Conservation (phyloP, 2,329 filamentous ascomycete genomes). For the Penicillium sp. region DNA sequence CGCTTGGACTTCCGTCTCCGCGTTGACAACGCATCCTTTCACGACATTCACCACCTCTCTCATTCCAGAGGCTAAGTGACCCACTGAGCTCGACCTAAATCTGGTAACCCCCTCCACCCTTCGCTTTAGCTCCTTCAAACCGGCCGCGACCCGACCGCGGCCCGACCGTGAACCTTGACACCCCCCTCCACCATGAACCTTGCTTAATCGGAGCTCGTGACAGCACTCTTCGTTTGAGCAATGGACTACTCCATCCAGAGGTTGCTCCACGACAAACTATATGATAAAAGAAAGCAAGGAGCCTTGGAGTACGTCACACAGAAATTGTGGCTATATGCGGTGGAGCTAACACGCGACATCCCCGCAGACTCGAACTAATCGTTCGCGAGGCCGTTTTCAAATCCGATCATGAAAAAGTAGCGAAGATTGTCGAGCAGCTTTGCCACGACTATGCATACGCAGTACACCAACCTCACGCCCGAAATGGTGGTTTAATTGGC, state of each 20-base stretch:
- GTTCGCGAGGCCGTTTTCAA: conserved; percentile 79
- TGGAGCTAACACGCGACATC: conserved; percentile 8
- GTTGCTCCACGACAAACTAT: conserved; percentile 94
- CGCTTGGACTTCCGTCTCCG: conserved; percentile 22
- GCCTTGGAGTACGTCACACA: conserved; percentile 78
- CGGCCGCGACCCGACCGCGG: background rate
- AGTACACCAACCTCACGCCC: conserved; percentile 91
- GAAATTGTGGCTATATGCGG: background rate
- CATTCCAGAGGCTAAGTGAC: background rate
- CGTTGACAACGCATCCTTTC: conserved; percentile 23
- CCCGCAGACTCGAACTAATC: conserved; percentile 74
- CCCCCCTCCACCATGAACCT: conserved; percentile 27
- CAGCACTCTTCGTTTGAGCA: conserved; percentile 26
- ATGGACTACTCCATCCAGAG: conserved; percentile 93
- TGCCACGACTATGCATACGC: conserved; percentile 98
- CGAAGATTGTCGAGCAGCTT: conserved; percentile 88
- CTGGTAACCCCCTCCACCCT: background rate
- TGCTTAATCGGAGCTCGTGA: conserved; percentile 26
- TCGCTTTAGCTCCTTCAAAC: background rate
- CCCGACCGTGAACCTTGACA: conserved; percentile 1
- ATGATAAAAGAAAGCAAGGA: conserved; percentile 95
- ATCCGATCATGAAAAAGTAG: conserved; percentile 77
- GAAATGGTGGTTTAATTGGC: conserved; percentile 94
- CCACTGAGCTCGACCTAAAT: background rate
- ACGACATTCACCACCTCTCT: conserved; percentile 1